Percentiles rank a stretch among this genome's conserved stretches.
Conservation (phyloP, 2,329 filamentous ascomycete species). For the Phialemonium atrogriseum region DNA sequence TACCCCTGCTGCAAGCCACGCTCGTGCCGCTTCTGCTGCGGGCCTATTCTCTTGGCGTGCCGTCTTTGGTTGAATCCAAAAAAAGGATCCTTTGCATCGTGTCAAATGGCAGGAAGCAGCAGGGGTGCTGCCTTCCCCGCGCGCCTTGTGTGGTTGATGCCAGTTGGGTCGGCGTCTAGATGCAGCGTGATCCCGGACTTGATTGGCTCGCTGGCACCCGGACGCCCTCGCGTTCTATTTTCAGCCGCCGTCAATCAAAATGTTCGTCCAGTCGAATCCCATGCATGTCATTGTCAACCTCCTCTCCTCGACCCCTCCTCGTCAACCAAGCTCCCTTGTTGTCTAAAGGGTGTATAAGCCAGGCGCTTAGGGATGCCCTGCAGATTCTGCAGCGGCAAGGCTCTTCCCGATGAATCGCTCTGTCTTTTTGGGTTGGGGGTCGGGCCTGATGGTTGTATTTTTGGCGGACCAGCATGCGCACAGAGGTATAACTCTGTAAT, state of each 20-base stretch:
- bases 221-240: constrained; percentile 15
- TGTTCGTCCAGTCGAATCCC: constrained; percentile 4
- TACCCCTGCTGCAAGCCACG: too few relatives aligned
- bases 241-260: constrained; percentile 11
- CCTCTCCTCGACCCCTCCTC: constrained; percentile 1
- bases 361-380: constrained; percentile 1
- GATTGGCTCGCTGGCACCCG: constrained; percentile 13
- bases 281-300: neutral
- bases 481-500: neutral
- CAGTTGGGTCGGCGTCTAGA: constrained; percentile 19
- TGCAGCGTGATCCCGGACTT: constrained; percentile 19
- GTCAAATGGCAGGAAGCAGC: too few relatives aligned
- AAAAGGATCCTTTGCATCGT: too few relatives aligned
- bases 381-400: neutral
- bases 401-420: neutral
- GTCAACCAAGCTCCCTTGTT: too few relatives aligned
- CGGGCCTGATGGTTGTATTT: too few relatives aligned
- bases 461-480: neutral
- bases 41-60: too few relatives aligned
- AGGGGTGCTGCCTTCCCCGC: constrained; percentile 3
- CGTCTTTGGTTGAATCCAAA: too few relatives aligned
- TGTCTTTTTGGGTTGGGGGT: too few relatives aligned
- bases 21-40: too few relatives aligned
- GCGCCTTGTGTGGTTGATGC: constrained; percentile 7
- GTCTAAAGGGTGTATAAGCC: neutral